Percentiles rank a stretch among this genome's conserved stretches.
These are phyloP conservation scores for Neofusicoccum ribis DNA, from an alignment of 2,329 filamentous ascomycete genomes.

Conservation along the genomic window DNA sequence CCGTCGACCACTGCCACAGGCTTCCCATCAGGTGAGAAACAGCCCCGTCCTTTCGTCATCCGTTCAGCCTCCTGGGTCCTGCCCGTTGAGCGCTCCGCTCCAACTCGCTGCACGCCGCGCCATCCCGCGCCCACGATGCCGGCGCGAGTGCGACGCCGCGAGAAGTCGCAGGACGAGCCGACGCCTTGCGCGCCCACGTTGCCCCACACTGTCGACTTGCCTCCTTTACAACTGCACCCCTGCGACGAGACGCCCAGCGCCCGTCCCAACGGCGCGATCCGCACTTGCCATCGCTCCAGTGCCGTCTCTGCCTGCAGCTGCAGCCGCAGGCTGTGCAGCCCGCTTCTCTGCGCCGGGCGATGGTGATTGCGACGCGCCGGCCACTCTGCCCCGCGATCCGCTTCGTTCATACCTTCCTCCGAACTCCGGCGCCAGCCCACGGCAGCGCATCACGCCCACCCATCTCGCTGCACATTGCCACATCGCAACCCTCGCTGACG, in stretches of 20 bases:
- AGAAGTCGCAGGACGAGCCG: conserved; percentile 1
- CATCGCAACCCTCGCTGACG: neutral
- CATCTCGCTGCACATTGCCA: neutral
- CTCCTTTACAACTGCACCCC: conserved; percentile 30
- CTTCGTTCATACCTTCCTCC: conserved; percentile 17
- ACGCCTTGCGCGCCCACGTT: conserved; percentile 10
- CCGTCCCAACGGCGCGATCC: conserved; percentile 15
- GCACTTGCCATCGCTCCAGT: neutral
- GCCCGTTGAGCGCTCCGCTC: conserved; percentile 9
- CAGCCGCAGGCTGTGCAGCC: conserved; percentile 23
- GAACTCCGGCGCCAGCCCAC: conserved; percentile 11
- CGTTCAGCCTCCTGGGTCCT: conserved; percentile 19
- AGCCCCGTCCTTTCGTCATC: conserved; percentile 19
- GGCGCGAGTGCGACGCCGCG: conserved; percentile 5
- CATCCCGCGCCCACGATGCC: neutral
- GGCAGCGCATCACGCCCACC: neutral
- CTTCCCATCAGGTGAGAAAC: conserved; percentile 19
- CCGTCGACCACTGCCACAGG: conserved; percentile 13
- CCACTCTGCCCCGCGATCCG: conserved; percentile 17
- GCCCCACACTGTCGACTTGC: conserved; percentile 21
- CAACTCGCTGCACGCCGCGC: conserved; percentile 2
- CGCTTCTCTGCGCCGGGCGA: conserved; percentile 24
- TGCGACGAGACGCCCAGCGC: conserved; percentile 24
- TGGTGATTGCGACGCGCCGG: conserved; percentile 11
- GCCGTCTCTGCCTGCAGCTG: conserved; percentile 23